phyloP scores from a whole-genome alignment of 352 stramenopile genomes.

The Phytophthora syringae region DNA sequence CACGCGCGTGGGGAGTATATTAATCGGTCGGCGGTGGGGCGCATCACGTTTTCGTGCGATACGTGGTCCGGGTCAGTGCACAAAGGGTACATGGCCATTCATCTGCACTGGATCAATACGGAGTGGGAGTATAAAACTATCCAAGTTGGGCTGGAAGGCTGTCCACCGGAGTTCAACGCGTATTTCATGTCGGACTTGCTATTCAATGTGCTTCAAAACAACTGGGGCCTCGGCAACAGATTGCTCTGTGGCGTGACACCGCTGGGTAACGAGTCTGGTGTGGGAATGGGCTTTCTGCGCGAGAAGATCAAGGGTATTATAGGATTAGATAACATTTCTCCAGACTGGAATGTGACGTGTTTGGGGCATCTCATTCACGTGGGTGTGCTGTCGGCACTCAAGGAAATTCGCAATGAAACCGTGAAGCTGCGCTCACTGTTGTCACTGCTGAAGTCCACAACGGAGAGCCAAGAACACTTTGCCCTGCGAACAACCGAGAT shows the following conservation, averaged over 20 bases:
- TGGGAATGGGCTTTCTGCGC: constrained; percentile 79
- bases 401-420: constrained; percentile 76
- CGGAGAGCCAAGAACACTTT: constrained; percentile 81
- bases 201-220: constrained; percentile 83
- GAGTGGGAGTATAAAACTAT: constrained; percentile 89
- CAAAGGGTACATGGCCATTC: constrained; percentile 79
- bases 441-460: constrained; percentile 72
- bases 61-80: constrained; percentile 75
- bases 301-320: constrained; percentile 84
- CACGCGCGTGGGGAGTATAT: constrained; percentile 76
- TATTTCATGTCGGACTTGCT: constrained; percentile 85
- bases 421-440: constrained; percentile 80
- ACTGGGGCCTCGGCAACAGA: constrained; percentile 77
- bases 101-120: constrained; percentile 86
- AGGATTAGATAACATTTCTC: constrained; percentile 76
- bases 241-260: constrained; percentile 76
- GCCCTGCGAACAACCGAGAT: constrained; percentile 71
- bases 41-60: constrained; percentile 82
- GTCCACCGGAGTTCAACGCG: constrained; percentile 66
- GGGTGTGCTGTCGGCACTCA: constrained; percentile 66
- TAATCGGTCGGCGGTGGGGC: constrained; percentile 68
- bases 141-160: constrained; percentile 77
- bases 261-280: constrained; percentile 58
- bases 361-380: constrained; percentile 77
- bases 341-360: constrained; percentile 80